Evolutionary conservation across 2,329 filamentous ascomycete genomes (phyloP), one percentile per base, ranked within the genome.

Genomic region (Chaetomium olivaceum): DNA sequence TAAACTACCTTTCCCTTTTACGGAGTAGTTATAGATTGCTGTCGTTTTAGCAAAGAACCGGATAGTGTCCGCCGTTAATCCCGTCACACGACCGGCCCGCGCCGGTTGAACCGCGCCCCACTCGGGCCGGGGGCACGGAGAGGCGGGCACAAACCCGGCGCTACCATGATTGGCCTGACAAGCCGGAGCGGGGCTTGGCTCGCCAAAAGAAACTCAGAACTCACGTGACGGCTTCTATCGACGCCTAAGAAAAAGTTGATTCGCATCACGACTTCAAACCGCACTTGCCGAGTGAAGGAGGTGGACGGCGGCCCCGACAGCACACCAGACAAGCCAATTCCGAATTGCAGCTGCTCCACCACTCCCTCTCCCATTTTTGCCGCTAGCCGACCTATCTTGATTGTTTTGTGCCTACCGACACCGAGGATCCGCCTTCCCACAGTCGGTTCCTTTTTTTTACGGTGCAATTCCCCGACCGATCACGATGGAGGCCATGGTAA

Each of bases 401-500:
- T 33, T 43, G 23, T 21, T 31, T 55, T 54, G 33, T 46, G 16
- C 31, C 36, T 6, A 11, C 7, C 19, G 25, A 55, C 16, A 12
- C 12, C 7, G 16, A n/a, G 16, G 16, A 43, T 43, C 39, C 39
- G 16, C 39, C 16, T 43, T 55, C 19, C 16, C 11, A 3, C n/a
- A 25, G 16, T 48, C 23, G 23, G 21, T 19, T 16, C 19, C 46
- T 58, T 31, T 25, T 25, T 21, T 21, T 19, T 16, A 19, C 31
- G 7, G 36, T 21, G 31, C 64, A 33, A 12, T 8, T 29, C 23
- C 33, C 11, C 60, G 11, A 43, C 6, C 29, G 23, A 57, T 21
- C 48, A 48, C 31, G 8, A 73, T 73, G 71, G 71, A 73, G 64
- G 66, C 70, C 54, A 62, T 69, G 54, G 64, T 67, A 58, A 61